Percentiles rank a stretch among this genome's conserved stretches.
Conservation (phyloP, 163 green algal genomes). For the Scenedesmus sp. region DNA sequence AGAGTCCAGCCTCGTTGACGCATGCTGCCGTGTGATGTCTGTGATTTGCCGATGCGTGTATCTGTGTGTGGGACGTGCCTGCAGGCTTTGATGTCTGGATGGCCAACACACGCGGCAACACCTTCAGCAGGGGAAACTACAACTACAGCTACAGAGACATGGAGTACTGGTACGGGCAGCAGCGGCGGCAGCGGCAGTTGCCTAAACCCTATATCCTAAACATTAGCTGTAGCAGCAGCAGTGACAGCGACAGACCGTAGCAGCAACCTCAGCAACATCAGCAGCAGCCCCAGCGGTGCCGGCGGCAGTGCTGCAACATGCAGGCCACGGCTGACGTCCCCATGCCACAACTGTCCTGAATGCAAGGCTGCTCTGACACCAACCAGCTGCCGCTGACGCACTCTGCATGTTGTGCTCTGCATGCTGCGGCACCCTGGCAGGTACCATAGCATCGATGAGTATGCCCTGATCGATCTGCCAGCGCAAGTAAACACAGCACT, state of each 20-base stretch:
- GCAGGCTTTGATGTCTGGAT: constrained; percentile 89
- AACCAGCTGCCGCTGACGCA: too few relatives aligned
- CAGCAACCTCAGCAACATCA: not conserved
- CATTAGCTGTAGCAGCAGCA: not conserved
- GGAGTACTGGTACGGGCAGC: constrained; percentile 28
- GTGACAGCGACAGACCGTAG: not conserved
- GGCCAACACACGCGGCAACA: constrained; percentile 83
- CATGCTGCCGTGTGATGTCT: not conserved
- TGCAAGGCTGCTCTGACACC: too few relatives aligned
- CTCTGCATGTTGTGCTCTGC: not conserved
- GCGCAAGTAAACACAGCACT: constrained; percentile 46
- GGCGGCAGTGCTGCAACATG: not conserved
- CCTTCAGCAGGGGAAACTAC: constrained; percentile 58
- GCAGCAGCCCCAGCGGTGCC: not conserved
- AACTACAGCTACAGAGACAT: constrained; percentile 33
- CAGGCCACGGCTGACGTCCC: too few relatives aligned
- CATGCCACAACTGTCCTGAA: too few relatives aligned
- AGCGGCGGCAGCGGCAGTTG: not conserved
- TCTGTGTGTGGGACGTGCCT: not conserved
- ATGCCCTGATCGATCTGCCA: constrained; percentile 27
- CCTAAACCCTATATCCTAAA: too few relatives aligned
- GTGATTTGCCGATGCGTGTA: not conserved
- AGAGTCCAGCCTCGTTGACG: too few relatives aligned
- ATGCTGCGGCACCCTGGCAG: too few relatives aligned
- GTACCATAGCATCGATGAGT: constrained; percentile 69